Percentiles rank a stretch among this genome's conserved stretches.
Evolutionary conservation across 148 eudicot species (phyloP).

Genomic region (Mesembryanthemum crystallinum): DNA sequence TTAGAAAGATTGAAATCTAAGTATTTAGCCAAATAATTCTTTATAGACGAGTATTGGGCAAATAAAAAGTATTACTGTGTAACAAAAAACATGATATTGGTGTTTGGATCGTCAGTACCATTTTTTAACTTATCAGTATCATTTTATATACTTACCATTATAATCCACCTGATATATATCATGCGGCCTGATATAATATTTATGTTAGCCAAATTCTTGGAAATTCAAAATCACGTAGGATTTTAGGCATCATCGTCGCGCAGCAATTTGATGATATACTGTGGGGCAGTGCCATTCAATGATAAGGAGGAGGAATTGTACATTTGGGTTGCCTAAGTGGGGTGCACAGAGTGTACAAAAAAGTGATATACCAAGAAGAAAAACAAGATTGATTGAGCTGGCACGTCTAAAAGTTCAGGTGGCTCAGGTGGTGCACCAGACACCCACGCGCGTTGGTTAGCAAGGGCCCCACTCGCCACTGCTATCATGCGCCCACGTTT

Average conservation of each 20-base stretch:
- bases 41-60: too few relatives aligned
- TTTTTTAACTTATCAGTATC: too few relatives aligned
- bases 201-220: too few relatives aligned
- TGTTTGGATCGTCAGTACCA: too few relatives aligned
- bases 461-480: background rate
- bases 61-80: too few relatives aligned
- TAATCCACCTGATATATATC: too few relatives aligned
- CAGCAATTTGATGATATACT: background rate
- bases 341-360: conserved; percentile 25
- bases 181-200: too few relatives aligned
- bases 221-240: too few relatives aligned
- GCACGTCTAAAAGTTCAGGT: conserved; percentile 1
- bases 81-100: too few relatives aligned
- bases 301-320: conserved; percentile 18
- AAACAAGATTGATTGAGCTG: background rate
- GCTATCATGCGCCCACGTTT: conserved; percentile 2
- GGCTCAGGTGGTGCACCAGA: conserved; percentile 5
- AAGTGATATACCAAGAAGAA: background rate
- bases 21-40: too few relatives aligned
- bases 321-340: conserved; percentile 29
- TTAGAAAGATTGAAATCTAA: too few relatives aligned
- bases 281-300: conserved; percentile 16
- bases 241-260: conserved; percentile 9
- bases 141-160: too few relatives aligned
- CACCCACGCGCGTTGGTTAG: conserved; percentile 4